Percentiles rank a stretch among this genome's conserved stretches.
Evolutionary conservation across 352 stramenopile species (phyloP).

Genomic region (Elongisporangium prolatum): DNA sequence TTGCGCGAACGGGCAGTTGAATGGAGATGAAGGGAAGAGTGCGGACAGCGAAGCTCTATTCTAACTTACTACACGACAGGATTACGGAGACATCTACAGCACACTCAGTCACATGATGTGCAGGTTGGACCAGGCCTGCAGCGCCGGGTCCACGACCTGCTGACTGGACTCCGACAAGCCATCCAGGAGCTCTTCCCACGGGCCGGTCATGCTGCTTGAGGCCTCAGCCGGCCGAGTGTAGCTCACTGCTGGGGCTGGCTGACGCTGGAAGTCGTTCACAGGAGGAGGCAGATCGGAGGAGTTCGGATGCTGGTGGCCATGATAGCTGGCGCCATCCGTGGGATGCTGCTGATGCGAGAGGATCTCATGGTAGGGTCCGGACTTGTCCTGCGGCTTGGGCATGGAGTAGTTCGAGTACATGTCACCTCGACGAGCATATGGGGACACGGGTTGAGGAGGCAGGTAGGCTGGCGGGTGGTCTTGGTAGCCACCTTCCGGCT

Average conservation of each 20-base stretch:
- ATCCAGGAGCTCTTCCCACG: constrained; percentile 77
- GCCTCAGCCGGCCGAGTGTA: not conserved
- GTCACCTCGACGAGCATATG: not conserved
- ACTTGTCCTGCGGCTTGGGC: constrained; percentile 1
- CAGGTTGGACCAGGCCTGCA: constrained; percentile 72
- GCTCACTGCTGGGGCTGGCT: constrained; percentile 1
- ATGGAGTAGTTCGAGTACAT: constrained; percentile 3
- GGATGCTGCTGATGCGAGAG: not conserved
- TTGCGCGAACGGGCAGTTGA: constrained; percentile 3
- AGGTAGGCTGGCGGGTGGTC: not conserved
- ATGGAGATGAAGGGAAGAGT: not conserved
- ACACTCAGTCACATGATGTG: constrained; percentile 49
- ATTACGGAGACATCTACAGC: not conserved
- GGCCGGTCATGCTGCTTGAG: not conserved
- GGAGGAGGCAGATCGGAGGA: not conserved
- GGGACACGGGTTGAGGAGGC: not conserved
- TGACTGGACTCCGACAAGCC: constrained; percentile 50
- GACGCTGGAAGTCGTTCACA: not conserved
- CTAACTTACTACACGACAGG: not conserved
- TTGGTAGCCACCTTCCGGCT: not conserved
- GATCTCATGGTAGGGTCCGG: constrained; percentile 1
- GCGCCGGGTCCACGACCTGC: constrained; percentile 39
- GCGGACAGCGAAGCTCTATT: not conserved
- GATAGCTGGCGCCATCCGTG: not conserved
- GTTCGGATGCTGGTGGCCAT: constrained; percentile 3